Conservation (phyloP, 768 basidiomycete species). For the Leccinellum albellum region DNA sequence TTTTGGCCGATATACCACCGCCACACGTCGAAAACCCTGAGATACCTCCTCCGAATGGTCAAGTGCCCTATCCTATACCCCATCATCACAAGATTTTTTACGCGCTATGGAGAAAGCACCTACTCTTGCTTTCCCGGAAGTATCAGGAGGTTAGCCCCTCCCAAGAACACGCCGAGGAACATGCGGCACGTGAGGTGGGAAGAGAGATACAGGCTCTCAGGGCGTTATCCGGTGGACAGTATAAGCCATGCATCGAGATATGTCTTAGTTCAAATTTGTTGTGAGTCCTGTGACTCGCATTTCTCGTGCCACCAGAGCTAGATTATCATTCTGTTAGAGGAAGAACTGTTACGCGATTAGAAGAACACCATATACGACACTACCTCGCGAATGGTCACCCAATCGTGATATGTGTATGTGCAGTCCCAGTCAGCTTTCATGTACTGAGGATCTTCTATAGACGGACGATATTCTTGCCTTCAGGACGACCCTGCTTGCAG, state of each 20-base stretch:
- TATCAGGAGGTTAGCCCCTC: slow-evolving; percentile 15
- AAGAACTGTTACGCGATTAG: slow-evolving; percentile 62
- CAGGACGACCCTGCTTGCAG: slow-evolving; percentile 65
- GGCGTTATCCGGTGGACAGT: slow-evolving; percentile 18
- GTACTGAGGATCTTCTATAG: slow-evolving; percentile 34
- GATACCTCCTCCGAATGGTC: slow-evolving; percentile 18
- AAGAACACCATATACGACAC: slow-evolving; percentile 69
- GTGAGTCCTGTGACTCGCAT: slow-evolving; percentile 36
- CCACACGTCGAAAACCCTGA: slow-evolving; percentile 10
- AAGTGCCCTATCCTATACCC: slow-evolving; percentile 19
- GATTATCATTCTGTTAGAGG: slow-evolving; percentile 38
- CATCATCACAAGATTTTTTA: slow-evolving; percentile 23
- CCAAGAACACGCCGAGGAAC: slow-evolving; percentile 12
- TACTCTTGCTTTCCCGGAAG: slow-evolving; percentile 17
- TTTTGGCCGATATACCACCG: slow-evolving; percentile 36
- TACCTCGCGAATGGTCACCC: slow-evolving; percentile 65
- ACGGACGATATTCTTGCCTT: slow-evolving; percentile 83
- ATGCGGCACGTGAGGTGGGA: slow-evolving; percentile 19
- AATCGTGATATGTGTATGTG: slow-evolving; percentile 68
- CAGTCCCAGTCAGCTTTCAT: background rate
- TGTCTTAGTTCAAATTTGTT: slow-evolving; percentile 78
- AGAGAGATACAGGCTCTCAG: slow-evolving; percentile 21
- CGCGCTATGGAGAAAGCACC: slow-evolving; percentile 22
- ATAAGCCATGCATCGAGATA: slow-evolving; percentile 68
- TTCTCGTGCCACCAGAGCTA: background rate